Base-by-base conservation (phyloP, 306 rosid species). In the Hippophae rhamnoides region DNA sequence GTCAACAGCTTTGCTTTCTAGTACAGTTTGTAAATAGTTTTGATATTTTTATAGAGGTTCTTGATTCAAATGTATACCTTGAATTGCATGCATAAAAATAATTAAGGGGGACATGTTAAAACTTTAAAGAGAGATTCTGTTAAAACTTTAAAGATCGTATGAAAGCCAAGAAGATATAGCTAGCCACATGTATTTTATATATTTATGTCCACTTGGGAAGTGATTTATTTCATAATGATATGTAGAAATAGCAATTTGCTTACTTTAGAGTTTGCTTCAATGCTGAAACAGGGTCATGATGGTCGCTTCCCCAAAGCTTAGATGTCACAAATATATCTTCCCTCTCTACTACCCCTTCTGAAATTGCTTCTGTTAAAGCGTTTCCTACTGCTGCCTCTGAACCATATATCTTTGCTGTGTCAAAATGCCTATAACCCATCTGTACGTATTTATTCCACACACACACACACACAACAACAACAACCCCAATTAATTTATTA, bases 361-460 rank as follows among this genome's bases (percentile, higher is more conserved):
- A 58, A 13, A 87, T 76, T 68, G 89, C 95, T 7, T 74, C 67
- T 60, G 65, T 74, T 14, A 87, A 52, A 6, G 95, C 84, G 8
- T 63, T 79, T 3, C 98, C 98, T 9, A 90, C 64, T 47, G 95
- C 95, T 41, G 82, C 67, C 46, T 90, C 95, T 5, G 96, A 90
- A 47, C 92, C 95, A 71, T 90, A 87, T 56, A 90, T 81, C 72
- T 76, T 85, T 57, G 96, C 95, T 1, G 96, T 87, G 79, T 90
- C 96, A 67, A 90, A 90, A 72, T 83, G 87, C 82, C 89, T 79
- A 64, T 87, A 87, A 57, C 95, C 96, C 87, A 87, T 70, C 98
- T 87, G 82, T 70, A 18, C 23, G 23, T 18, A 63, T 14, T 25
- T 41, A 10, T 41, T 8, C 42, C 63, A 14, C 59, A 41, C 56